Base-by-base conservation (phyloP, 805 yeast species). In the Barnettozyma siamensis region DNA sequence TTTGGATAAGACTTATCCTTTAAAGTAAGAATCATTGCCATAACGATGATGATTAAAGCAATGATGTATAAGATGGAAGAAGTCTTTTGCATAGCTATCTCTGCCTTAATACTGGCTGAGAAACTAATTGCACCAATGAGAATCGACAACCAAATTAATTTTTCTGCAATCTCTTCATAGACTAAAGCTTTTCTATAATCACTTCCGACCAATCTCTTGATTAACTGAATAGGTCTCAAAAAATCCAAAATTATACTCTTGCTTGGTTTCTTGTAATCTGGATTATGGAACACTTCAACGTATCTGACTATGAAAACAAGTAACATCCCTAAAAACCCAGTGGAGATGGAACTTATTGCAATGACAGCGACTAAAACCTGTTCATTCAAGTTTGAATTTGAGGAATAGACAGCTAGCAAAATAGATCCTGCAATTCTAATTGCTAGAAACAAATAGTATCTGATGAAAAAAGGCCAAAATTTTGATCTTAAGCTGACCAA, bases 241-340 rank as follows among this genome's bases (percentile, higher is more conserved):
- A 40, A 23, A 20, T 40, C 42, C 2, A 23, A 8, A 13, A n/a
- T 7, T 12, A 17, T 29, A n/a, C 37, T 29, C 10, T 28, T 27
- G 10, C 31, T 19, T 11, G 19, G 18, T n/a, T 19, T 29, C 16
- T 30, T 17, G 33, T 24, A 37, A 5, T 37, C 33, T 13, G 44
- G 41, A 21, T 41, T 33, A 35, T 41, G 34, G 31, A 33, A 41
- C n/a, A 37, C 33, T 21, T 37, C 35, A 30, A 33, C 18, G 11
- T 33, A 41, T 27, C 35, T 37, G 3, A 41, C 12, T 12, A 31
- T 15, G 29, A 28, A 41, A 10, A 37, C 26, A 9, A 41, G 12
- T 16, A 38, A 15, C 38, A 37, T 33, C n/a, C 35, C 32, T 20
- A 41, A 28, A 28, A 41, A 37, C 3, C 44, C 44, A 15, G 37